A percentile compares a stretch with the other conserved stretches of the same genome.
phyloP scores from a whole-genome alignment of 2,329 filamentous ascomycete genomes.

The Zarea fungicola region DNA sequence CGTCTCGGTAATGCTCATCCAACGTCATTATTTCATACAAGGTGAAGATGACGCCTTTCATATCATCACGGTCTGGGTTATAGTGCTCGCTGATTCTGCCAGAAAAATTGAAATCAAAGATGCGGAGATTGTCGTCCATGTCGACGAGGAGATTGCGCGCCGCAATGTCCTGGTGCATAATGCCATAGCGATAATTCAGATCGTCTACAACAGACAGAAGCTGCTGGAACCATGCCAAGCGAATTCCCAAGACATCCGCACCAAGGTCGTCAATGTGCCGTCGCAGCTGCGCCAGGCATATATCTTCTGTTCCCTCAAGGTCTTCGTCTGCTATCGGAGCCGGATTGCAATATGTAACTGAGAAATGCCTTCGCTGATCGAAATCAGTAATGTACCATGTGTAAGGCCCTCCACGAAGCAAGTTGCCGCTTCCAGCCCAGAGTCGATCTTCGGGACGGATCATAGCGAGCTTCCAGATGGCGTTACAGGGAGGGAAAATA shows the following conservation, averaged over 20 bases:
- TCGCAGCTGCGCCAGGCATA: constrained; percentile 4
- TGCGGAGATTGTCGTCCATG: constrained; percentile 24
- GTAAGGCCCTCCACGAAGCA: constrained; percentile 4
- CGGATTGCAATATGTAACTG: constrained; percentile 5
- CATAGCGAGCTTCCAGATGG: constrained; percentile 2
- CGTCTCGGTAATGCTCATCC: constrained; percentile 19
- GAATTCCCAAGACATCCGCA: constrained; percentile 4
- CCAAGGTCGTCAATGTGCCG: constrained; percentile 8
- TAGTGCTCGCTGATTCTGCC: constrained; percentile 22
- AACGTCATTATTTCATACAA: constrained; percentile 33
- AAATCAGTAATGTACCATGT: constrained; percentile 12
- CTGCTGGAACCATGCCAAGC: constrained; percentile 31
- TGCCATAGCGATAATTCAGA: constrained; percentile 32
- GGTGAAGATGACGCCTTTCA: constrained; percentile 32
- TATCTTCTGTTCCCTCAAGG: constrained; percentile 5
- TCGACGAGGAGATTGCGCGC: constrained; percentile 35
- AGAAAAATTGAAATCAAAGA: constrained; percentile 34
- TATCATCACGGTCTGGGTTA: constrained; percentile 23
- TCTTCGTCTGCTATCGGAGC: constrained; percentile 2
- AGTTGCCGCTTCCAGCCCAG: constrained; percentile 8
- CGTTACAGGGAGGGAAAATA: neutral
- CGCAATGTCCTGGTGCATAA: constrained; percentile 35
- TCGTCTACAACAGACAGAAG: constrained; percentile 31
- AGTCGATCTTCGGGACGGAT: constrained; percentile 4
- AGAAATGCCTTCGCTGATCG: constrained; percentile 11